Evolutionary conservation across 1,284 basidiomycete genomes (phyloP), one percentile per base, ranked within the genome.

Genomic region (Trichosporon sp.): DNA sequence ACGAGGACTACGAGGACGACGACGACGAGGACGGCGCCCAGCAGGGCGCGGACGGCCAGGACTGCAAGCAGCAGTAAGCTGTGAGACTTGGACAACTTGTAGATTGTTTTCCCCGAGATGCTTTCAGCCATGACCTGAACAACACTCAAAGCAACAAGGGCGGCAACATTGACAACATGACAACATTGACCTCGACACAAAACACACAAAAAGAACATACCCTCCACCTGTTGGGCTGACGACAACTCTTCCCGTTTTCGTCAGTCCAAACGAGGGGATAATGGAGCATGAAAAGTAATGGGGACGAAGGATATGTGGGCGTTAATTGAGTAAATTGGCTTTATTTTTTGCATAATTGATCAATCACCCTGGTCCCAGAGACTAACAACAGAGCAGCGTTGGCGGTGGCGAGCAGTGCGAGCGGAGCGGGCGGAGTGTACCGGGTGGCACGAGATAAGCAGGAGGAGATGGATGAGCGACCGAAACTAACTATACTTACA

Each of bases 1-100:
- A 86, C 71, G 86, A 87, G 37, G 88, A 88, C 16, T 77, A 83
- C 35, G 80, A 81, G 16, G 81, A 83, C 37, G 88, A 89, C 16
- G 76, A 78, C 63, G 76, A 78, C 70, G 79, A 73, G 21, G 76
- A 73, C 35, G 75, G 68, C 48, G 71, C 68, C 37, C 72, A 70
- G 16, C 74, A 73, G 16, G 73, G 73, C 21, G 78, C 74, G 40
- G 73, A 74, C 38, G 76, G 78, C 71, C 75, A 75, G 67, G 79
- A 83, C 59, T 83, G 81, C 78, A 79, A 83, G 76, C 81, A 83
- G 78, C 81, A 83, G 78, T 83, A 78, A 73, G 7, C 31, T 37
- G 8, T 7, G 35, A 37, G 35, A 37, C 35, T 26, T 26, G 26
- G 8, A n/a, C 12, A 14, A n/a, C 31, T 51, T 31, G 63, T 16